Evolutionary conservation across 352 stramenopile genomes (phyloP), one percentile per base, ranked within the genome.

Genomic region (Phytophthora sp.): DNA sequence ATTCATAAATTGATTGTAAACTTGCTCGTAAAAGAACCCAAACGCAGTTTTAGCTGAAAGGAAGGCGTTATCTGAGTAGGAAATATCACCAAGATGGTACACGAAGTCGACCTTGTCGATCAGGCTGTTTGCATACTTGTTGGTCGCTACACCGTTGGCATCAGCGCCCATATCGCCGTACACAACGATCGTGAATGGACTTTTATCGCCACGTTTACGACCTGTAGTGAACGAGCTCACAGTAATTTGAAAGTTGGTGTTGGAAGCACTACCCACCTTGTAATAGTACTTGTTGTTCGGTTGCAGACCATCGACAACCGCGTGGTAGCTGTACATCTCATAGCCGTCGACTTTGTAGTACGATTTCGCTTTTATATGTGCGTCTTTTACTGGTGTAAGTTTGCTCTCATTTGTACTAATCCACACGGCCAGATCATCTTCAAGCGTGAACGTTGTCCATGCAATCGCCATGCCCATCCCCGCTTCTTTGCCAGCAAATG

Each of bases 1-100:
- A 27, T 82, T 76, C 80, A 93, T 89, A 69, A 79, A 94, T 24
- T 72, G 61, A 58, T 94, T 90, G 62, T 79, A 94, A 6, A 71
- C 8, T 49, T 78, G 26, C 41, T 81, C 73, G 53, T 81, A 81
- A 49, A 58, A 76, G 30, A 78, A 77, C 0, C 55, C 73, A 11
- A 74, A 64, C 0, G 35, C 27, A 4, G 42, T 62, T n/a, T 71
- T 63, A 1, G 62, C 60, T 24, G 44, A 46, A 20, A 74, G 56
- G 15, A 63, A 76, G 2, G 31, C 50, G 27, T 73, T 66, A 49
- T 81, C 73, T 0, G 70, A 66, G 49, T 78, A 78, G 6, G 73
- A 55, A 4, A 78, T 46, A 20, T 78, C 73, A 12, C 70, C 73
- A 9, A 81, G 52, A 15, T 76, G 66, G 16, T 62, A 76, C 7